Percentiles rank a stretch among this genome's conserved stretches.
These are phyloP conservation scores for Metarhizium sp. DNA, from an alignment of 2,329 filamentous ascomycete species.

Conservation along the genomic window DNA sequence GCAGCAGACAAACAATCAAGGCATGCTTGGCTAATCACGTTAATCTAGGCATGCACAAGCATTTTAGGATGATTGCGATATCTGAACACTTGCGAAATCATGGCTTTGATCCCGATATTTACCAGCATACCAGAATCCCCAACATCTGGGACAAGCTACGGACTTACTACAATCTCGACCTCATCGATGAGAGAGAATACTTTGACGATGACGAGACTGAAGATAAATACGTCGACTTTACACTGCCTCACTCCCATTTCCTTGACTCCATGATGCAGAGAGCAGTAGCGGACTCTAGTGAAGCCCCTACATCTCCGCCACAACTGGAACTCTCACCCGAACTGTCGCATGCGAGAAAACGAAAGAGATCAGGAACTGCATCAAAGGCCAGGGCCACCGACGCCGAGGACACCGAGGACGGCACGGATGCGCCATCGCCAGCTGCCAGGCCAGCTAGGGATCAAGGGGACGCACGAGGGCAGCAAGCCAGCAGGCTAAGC, in stretches of 20 bases:
- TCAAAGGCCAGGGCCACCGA: slow-evolving; percentile 31
- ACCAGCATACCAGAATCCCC: slow-evolving; percentile 76
- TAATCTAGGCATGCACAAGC: slow-evolving; percentile 71
- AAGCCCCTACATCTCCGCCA: slow-evolving; percentile 37
- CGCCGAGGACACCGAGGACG: slow-evolving; percentile 38
- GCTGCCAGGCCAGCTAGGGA: slow-evolving; percentile 29
- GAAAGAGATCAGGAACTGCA: slow-evolving; percentile 31
- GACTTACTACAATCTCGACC: slow-evolving; percentile 74
- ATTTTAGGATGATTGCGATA: slow-evolving; percentile 85
- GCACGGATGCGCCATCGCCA: slow-evolving; percentile 29
- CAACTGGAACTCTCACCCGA: slow-evolving; percentile 30
- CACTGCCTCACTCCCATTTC: slow-evolving; percentile 42
- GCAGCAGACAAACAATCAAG: background rate
- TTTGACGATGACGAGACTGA: slow-evolving; percentile 49
- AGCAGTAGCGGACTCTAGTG: slow-evolving; percentile 34
- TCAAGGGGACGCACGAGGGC: slow-evolving; percentile 34
- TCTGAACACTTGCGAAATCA: slow-evolving; percentile 71
- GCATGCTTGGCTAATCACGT: background rate
- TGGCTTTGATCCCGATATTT: slow-evolving; percentile 61
- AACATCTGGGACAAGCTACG: slow-evolving; percentile 86
- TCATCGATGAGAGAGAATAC: slow-evolving; percentile 77
- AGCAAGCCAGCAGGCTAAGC: slow-evolving; percentile 30
- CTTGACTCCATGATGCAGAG: slow-evolving; percentile 37
- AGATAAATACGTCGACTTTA: slow-evolving; percentile 57
- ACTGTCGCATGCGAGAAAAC: slow-evolving; percentile 28